A percentile compares a stretch with the other conserved stretches of the same genome.
Conservation (phyloP, 306 rosid genomes). For the Pachyrhizus erosus region DNA sequence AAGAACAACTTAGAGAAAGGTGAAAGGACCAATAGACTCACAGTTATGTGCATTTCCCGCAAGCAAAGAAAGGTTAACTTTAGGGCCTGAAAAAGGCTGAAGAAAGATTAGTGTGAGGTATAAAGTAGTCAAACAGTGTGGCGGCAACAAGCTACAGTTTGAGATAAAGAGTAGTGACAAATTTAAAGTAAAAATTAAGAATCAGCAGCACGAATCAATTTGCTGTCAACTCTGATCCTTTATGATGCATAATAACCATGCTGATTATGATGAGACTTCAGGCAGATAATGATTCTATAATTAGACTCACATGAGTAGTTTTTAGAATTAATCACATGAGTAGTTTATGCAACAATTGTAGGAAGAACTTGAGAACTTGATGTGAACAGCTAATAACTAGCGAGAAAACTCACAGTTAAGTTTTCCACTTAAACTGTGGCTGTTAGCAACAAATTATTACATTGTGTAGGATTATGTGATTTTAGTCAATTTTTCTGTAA, state of each 20-base stretch:
- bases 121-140: slow-evolving; percentile 40
- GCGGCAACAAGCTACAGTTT: slow-evolving; percentile 7
- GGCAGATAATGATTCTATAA: slow-evolving; percentile 7
- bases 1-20: slow-evolving; percentile 32
- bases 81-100: slow-evolving; percentile 43
- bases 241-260: slow-evolving; percentile 19
- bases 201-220: slow-evolving; percentile 17
- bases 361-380: too few relatives aligned
- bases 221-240: slow-evolving; percentile 16
- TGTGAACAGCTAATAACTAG: too few relatives aligned
- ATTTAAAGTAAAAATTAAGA: slow-evolving; percentile 23
- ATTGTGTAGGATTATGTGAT: too few relatives aligned
- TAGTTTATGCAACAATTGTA: neutral
- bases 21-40: slow-evolving; percentile 31
- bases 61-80: slow-evolving; percentile 41
- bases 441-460: too few relatives aligned
- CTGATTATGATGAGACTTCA: slow-evolving; percentile 29
- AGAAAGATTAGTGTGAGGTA: slow-evolving; percentile 22
- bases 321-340: slow-evolving; percentile 16
- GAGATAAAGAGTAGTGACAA: slow-evolving; percentile 13
- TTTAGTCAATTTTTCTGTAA: too few relatives aligned
- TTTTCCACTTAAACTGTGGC: too few relatives aligned
- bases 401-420: too few relatives aligned
- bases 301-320: slow-evolving; percentile 7
- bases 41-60: slow-evolving; percentile 37